These are phyloP conservation scores for Lipomyces yamadae DNA, from an alignment of 805 yeast genomes.

Conservation along the genomic window DNA sequence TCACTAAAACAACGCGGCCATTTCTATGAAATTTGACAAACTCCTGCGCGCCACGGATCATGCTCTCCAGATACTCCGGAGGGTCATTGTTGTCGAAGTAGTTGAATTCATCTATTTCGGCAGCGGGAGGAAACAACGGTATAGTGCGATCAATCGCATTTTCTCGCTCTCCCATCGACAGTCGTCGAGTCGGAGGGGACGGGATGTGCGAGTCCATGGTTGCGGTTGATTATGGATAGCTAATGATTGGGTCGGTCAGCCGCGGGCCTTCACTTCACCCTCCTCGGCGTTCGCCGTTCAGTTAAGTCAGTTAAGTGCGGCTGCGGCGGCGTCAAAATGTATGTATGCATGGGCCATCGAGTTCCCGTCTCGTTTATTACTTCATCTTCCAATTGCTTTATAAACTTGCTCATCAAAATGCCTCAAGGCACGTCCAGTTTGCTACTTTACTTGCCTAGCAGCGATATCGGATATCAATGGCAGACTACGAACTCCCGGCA, in stretches of 20 bases:
- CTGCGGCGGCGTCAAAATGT: neutral
- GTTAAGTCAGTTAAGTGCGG: neutral
- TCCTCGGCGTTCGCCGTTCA: neutral
- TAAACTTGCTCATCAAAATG: neutral
- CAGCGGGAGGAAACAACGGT: slow-evolving; percentile 80
- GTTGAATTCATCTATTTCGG: slow-evolving; percentile 66
- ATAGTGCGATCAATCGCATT: slow-evolving; percentile 77
- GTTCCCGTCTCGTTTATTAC: neutral
- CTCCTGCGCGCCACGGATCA: slow-evolving; percentile 59
- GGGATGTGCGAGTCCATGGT: slow-evolving; percentile 8
- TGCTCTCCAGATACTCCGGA: slow-evolving; percentile 71
- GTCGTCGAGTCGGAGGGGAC: slow-evolving; percentile 30
- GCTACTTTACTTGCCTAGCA: neutral
- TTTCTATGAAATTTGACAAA: slow-evolving; percentile 64
- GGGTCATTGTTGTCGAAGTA: slow-evolving; percentile 75
- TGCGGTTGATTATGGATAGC: neutral
- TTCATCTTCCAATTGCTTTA: neutral
- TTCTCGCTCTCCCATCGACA: slow-evolving; percentile 37
- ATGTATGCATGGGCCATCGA: neutral
- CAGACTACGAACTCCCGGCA: slow-evolving; percentile 30
- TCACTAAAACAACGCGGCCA: slow-evolving; percentile 73
- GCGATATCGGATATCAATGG: neutral
- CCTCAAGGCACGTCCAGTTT: neutral
- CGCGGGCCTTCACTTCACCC: too few relatives aligned
- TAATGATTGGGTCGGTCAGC: neutral